Evolutionary conservation across 495 filamentous ascomycete genomes (phyloP).

Genomic region (Penicillium ochrochloron): DNA sequence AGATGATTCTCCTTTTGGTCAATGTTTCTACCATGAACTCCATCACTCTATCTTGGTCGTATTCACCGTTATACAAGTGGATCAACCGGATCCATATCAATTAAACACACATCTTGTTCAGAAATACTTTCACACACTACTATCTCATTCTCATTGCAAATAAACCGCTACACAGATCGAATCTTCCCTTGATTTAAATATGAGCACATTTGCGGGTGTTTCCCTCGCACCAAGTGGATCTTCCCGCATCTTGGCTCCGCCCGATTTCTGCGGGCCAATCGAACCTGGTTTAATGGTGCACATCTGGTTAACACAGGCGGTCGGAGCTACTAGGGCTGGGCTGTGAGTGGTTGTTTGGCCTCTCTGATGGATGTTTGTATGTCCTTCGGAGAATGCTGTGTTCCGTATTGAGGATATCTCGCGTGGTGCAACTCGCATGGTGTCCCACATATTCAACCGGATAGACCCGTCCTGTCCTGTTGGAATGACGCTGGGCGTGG

Average conservation of each 20-base stretch:
- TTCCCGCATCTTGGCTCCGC: neutral
- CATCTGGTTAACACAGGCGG: neutral
- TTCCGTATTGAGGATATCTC: neutral
- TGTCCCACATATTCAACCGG: neutral
- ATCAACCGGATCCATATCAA: neutral
- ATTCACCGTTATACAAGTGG: neutral
- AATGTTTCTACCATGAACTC: neutral
- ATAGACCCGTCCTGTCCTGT: neutral
- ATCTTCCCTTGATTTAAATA: neutral
- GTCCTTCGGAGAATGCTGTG: neutral
- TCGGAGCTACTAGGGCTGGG: neutral
- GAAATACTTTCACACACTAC: neutral
- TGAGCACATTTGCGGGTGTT: slow-evolving; percentile 12
- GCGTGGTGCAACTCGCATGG: neutral
- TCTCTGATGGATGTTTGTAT: neutral
- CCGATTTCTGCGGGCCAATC: neutral
- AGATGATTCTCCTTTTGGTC: neutral
- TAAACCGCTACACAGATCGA: neutral
- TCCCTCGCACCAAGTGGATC: neutral
- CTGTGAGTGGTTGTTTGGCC: neutral
- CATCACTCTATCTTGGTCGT: neutral
- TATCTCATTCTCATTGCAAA: neutral
- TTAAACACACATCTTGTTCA: neutral
- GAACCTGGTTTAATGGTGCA: neutral
- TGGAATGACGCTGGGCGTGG: neutral